phyloP scores from a whole-genome alignment of 345 rosid genomes.

The Bruguiera parviflora region DNA sequence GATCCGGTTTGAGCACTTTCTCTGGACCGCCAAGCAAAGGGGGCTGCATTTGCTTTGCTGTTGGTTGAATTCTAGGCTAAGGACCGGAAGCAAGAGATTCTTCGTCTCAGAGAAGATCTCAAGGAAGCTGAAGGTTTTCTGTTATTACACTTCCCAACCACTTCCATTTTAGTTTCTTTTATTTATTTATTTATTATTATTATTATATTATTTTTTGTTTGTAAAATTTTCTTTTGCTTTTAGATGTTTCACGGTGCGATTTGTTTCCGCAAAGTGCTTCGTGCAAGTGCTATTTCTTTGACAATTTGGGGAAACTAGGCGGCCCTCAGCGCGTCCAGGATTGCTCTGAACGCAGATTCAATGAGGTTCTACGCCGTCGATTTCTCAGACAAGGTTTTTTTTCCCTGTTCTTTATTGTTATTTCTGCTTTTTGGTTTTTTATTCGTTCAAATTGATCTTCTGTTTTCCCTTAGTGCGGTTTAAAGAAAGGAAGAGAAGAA shows the following conservation, averaged over 20 bases:
- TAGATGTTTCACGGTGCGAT: conserved; percentile 57
- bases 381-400: conserved; percentile 71
- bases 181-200: background rate
- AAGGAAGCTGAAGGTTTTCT: conserved; percentile 69
- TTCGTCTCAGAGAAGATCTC: conserved; percentile 69
- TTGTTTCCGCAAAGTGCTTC: conserved; percentile 56
- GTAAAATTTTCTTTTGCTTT: background rate
- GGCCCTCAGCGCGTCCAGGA: conserved; percentile 36
- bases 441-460: conserved; percentile 5
- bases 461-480: conserved; percentile 49
- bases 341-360: conserved; percentile 50
- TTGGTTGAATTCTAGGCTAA: conserved; percentile 51
- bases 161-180: background rate
- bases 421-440: background rate
- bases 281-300: conserved; percentile 87
- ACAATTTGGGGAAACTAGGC: conserved; percentile 62
- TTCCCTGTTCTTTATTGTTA: background rate
- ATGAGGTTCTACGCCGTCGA: conserved; percentile 64
- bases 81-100: conserved; percentile 73
- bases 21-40: background rate
- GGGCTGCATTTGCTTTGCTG: background rate
- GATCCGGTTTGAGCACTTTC: background rate
- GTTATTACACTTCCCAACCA: background rate
- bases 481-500: conserved; percentile 36
- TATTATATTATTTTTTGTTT: background rate